Base-by-base conservation (phyloP, 345 rosid species). In the Aquilaria yunnanensis region DNA sequence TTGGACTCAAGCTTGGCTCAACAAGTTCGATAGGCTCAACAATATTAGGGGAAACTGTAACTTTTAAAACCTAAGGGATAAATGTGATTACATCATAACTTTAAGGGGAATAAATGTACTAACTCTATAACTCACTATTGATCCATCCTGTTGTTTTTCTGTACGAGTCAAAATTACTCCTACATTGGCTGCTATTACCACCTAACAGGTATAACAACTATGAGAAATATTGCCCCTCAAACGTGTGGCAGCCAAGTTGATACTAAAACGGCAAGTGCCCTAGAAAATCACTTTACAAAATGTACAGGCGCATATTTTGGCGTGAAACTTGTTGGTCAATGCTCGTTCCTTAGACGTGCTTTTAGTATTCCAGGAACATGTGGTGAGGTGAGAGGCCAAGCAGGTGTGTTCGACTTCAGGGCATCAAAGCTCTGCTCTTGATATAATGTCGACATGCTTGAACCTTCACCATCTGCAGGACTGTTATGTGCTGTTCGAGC, bases 311-410 rank as follows among this genome's bases (percentile, higher is more conserved):
- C 32, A 56, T 59, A 50, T 32, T 32, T 30, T 23, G 61, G 58
- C 69, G 30, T 51, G 23, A 23, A 23, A 23, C 57, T 60, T 59
- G 67, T 60, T 32, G 12, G 32, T 37, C 49, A 86, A 48, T 83
- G 85, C 81, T 90, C 98, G 53, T 75, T 85, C 81, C 87, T 93
- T 70, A 84, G 83, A 4, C 83, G 82, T 6, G 86, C 77, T 70
- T 83, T 86, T 43, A 86, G 61, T 56, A 78, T 88, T 65, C 86
- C 94, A 2, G 90, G 91, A 51, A 76, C 67, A 12, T 83, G 85
- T 9, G 80, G 84, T 8, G 91, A 84, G 50, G 82, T 72, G 16
- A 90, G 82, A 55, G 77, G 80, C 80, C 91, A 23, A 23, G 23
- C 72, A 47, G 71, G 79, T 5, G 76, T 64, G 67, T 63, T 75